phyloP scores from a whole-genome alignment of 2,329 filamentous ascomycete genomes.

The Fonsecaea monophora region DNA sequence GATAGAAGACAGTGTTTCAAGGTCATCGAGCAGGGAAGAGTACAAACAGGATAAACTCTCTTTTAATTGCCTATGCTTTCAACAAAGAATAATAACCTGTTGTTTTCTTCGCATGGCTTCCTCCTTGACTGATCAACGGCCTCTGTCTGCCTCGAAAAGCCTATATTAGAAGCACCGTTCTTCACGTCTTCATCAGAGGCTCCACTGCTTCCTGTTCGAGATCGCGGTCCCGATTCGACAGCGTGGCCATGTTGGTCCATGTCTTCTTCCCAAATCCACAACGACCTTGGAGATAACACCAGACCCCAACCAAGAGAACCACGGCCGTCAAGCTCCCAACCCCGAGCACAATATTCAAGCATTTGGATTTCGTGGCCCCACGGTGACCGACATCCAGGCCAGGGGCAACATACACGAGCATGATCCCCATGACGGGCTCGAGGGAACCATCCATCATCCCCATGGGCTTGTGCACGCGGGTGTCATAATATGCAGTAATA shows the following conservation, averaged over 20 bases:
- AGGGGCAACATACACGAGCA: slow-evolving; percentile 23
- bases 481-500: slow-evolving; percentile 27
- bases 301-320: slow-evolving; percentile 7
- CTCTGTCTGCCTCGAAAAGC: not conserved
- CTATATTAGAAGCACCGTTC: not conserved
- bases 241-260: too few relatives aligned
- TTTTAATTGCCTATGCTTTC: too few relatives aligned
- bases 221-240: not conserved
- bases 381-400: too few relatives aligned
- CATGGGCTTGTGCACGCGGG: slow-evolving; percentile 25
- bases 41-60: too few relatives aligned
- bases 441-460: slow-evolving; percentile 24
- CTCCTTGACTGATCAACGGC: not conserved
- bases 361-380: not conserved
- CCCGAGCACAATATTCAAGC: slow-evolving; percentile 12
- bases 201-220: slow-evolving; percentile 2
- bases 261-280: not conserved
- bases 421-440: slow-evolving; percentile 32
- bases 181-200: slow-evolving; percentile 16
- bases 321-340: not conserved
- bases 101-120: not conserved
- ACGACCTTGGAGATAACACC: slow-evolving; percentile 8
- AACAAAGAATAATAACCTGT: too few relatives aligned
- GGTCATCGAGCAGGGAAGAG: too few relatives aligned
- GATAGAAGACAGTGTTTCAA: too few relatives aligned